A percentile compares a stretch with the other conserved stretches of the same genome.
Evolutionary conservation across 768 basidiomycete genomes (phyloP).

Genomic region (Termitomyces sp.): DNA sequence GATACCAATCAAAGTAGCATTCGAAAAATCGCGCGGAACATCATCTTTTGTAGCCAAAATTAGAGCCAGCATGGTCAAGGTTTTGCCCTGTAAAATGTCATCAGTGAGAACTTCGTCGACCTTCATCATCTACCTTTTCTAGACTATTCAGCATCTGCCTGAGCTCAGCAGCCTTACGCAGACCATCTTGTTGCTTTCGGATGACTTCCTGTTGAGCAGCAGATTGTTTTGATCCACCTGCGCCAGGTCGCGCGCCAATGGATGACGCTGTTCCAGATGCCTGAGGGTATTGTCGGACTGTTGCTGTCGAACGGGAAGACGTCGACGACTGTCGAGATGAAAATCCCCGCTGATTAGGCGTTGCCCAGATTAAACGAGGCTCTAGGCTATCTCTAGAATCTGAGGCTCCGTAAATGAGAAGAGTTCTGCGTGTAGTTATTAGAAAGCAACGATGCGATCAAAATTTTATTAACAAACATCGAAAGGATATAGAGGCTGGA

Average conservation of each 20-base stretch:
- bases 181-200: conserved; percentile 46
- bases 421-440: conserved; percentile 37
- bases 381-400: conserved; percentile 61
- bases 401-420: conserved; percentile 69
- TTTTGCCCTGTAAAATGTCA: conserved; percentile 66
- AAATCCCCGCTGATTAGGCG: conserved; percentile 63
- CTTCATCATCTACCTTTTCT: conserved; percentile 78
- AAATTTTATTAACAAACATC: conserved; percentile 41
- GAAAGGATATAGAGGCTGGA: conserved; percentile 50
- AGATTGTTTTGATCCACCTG: conserved; percentile 17
- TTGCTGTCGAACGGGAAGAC: conserved; percentile 12
- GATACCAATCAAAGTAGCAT: conserved; percentile 76
- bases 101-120: conserved; percentile 51
- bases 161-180: conserved; percentile 65
- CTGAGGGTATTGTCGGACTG: not conserved
- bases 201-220: conserved; percentile 45
- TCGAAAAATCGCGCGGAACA: conserved; percentile 48
- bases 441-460: not conserved
- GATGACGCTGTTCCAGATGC: conserved; percentile 17
- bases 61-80: conserved; percentile 82
- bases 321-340: conserved; percentile 18
- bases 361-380: conserved; percentile 70
- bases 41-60: conserved; percentile 76
- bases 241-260: conserved; percentile 10
- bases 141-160: conserved; percentile 58